These are phyloP conservation scores for Salix viminalis DNA, from an alignment of 345 rosid species.

Conservation along the genomic window DNA sequence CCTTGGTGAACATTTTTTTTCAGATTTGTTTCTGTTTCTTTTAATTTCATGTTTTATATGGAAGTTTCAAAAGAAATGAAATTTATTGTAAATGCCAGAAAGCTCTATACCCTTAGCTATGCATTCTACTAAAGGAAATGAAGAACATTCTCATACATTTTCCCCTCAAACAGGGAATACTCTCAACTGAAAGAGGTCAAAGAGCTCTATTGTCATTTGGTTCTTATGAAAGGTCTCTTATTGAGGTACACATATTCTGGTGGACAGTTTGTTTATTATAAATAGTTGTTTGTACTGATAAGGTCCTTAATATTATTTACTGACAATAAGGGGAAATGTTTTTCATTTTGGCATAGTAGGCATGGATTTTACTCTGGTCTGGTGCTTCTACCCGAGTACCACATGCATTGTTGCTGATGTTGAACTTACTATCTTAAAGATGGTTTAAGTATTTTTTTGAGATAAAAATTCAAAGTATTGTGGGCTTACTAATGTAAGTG, in stretches of 20 bases:
- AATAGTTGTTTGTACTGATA: neutral
- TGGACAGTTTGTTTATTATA: neutral
- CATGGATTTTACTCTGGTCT: too few species aligned
- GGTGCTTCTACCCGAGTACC: too few species aligned
- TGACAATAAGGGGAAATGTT: neutral
- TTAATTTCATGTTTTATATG: neutral
- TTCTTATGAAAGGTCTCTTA: slow-evolving; percentile 69
- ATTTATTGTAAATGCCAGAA: neutral
- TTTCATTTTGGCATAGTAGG: neutral
- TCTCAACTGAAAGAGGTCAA: slow-evolving; percentile 89
- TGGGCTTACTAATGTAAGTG: neutral
- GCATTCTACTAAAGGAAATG: neutral
- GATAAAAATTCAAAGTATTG: neutral
- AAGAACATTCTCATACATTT: slow-evolving; percentile 8
- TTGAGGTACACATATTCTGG: slow-evolving; percentile 51
- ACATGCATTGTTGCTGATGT: too few species aligned
- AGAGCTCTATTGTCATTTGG: slow-evolving; percentile 58
- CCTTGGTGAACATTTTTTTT: too few species aligned
- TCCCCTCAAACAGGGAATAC: slow-evolving; percentile 63
- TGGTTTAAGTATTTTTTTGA: neutral
- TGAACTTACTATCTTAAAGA: too few species aligned
- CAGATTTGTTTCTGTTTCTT: neutral
- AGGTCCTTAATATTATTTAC: neutral
- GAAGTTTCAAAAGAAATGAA: neutral
- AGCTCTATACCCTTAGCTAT: neutral